These are phyloP conservation scores for Penicillium lividum DNA, from an alignment of 495 filamentous ascomycete species.

Conservation along the genomic window DNA sequence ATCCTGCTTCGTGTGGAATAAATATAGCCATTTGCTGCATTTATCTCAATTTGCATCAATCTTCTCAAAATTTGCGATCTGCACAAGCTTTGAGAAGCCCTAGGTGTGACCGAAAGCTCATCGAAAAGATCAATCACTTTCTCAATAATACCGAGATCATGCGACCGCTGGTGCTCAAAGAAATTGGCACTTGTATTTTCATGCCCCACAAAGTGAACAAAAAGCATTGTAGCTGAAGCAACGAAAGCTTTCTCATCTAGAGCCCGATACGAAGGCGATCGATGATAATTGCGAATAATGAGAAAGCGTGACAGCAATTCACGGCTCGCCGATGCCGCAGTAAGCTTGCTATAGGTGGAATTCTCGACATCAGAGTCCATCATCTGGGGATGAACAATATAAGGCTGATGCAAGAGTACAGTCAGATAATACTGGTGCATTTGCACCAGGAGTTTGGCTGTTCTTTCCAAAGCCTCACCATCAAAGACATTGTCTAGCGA, in stretches of 20 bases:
- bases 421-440: constrained; percentile 48
- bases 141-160: constrained; percentile 26
- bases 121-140: constrained; percentile 40
- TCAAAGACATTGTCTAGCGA: constrained; percentile 13
- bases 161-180: constrained; percentile 35
- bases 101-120: constrained; percentile 28
- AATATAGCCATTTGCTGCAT: constrained; percentile 15
- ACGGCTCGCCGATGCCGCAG: constrained; percentile 45
- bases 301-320: constrained; percentile 44
- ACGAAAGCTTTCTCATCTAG: constrained; percentile 54
- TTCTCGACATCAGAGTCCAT: constrained; percentile 38
- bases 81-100: constrained; percentile 23
- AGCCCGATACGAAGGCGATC: constrained; percentile 46
- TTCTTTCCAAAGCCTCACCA: constrained; percentile 18
- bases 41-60: constrained; percentile 13
- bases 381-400: constrained; percentile 40
- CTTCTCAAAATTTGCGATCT: constrained; percentile 1
- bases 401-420: constrained; percentile 52
- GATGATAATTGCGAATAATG: constrained; percentile 33
- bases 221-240: constrained; percentile 42
- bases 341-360: constrained; percentile 44
- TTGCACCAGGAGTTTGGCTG: constrained; percentile 39
- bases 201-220: constrained; percentile 44
- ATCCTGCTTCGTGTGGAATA: constrained; percentile 2
- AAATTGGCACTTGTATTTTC: constrained; percentile 21